Conservation (phyloP, 2,329 filamentous ascomycete species). For the Nannizziopsis arthrosporioides region DNA sequence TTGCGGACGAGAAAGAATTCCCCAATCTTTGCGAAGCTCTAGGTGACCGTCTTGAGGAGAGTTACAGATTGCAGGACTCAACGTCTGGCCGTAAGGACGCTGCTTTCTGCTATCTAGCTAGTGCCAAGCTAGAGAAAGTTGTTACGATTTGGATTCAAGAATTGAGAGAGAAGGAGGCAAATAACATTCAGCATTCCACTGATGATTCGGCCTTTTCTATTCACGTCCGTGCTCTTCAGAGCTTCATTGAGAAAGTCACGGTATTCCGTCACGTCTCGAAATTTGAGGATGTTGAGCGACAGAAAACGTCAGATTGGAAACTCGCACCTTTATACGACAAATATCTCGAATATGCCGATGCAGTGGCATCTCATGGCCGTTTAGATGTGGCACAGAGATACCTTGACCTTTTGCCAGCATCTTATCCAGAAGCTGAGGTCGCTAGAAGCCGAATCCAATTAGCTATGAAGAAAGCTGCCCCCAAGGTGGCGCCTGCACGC, state of each 20-base stretch:
- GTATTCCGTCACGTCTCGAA: constrained; percentile 90
- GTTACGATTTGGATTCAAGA: constrained; percentile 88
- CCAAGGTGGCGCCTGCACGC: constrained; percentile 34
- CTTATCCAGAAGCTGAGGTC: constrained; percentile 77
- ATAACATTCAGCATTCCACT: constrained; percentile 55
- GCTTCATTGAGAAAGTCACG: constrained; percentile 96
- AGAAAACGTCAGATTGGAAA: constrained; percentile 71
- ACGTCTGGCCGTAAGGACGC: constrained; percentile 63
- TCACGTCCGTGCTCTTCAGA: constrained; percentile 76
- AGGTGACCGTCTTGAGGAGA: constrained; percentile 77
- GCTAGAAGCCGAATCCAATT: constrained; percentile 74
- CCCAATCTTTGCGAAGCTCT: constrained; percentile 89
- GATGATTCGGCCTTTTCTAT: constrained; percentile 80
- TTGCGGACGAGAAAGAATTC: constrained; percentile 82
- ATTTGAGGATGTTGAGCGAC: constrained; percentile 68
- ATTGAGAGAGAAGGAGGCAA: constrained; percentile 70
- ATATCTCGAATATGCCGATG: constrained; percentile 93
- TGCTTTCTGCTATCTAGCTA: constrained; percentile 90
- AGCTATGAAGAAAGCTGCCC: constrained; percentile 56
- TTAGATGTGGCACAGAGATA: constrained; percentile 81
- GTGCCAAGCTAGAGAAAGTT: constrained; percentile 95
- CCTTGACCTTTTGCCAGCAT: constrained; percentile 68
- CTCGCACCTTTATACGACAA: constrained; percentile 79
- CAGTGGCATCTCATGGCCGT: constrained; percentile 81
- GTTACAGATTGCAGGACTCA: constrained; percentile 45